phyloP scores from a whole-genome alignment of 177 flowering plant species.

The Telopea speciosissima region DNA sequence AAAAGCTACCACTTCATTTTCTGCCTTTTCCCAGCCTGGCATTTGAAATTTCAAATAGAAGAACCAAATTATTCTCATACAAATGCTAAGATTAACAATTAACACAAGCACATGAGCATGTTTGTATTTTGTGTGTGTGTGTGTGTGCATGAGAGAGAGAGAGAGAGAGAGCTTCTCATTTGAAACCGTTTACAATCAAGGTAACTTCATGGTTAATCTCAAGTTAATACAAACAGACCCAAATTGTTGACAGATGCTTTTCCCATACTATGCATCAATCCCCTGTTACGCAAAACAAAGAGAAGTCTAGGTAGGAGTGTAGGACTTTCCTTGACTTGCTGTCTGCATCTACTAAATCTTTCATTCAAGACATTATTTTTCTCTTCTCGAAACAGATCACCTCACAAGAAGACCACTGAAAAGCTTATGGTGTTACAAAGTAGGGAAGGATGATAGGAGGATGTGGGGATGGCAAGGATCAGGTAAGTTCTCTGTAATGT shows the following conservation, averaged over 20 bases:
- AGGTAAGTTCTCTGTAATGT: no score
- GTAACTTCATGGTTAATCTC: no score
- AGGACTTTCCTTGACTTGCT: no score
- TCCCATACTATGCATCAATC: background rate
- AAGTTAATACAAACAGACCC: background rate
- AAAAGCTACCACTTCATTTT: conserved; percentile 55
- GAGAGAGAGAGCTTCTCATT: background rate
- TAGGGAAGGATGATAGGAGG: no score
- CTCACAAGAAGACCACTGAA: no score
- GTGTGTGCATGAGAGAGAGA: background rate
- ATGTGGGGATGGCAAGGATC: no score
- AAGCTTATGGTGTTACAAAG: no score
- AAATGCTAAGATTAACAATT: background rate
- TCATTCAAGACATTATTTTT: no score
- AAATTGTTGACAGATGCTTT: background rate
- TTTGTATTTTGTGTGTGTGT: no score
- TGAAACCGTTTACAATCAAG: background rate
- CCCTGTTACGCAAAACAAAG: background rate
- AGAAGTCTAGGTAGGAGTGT: no score
- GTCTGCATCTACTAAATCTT: no score
- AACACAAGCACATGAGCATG: background rate
- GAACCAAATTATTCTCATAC: background rate
- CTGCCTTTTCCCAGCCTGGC: conserved; percentile 96
- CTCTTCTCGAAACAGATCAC: no score
- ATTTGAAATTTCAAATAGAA: conserved; percentile 6